Evolutionary conservation across 495 filamentous ascomycete species (phyloP), one percentile per base, ranked within the genome.

Genomic region (Xylaria acuta): DNA sequence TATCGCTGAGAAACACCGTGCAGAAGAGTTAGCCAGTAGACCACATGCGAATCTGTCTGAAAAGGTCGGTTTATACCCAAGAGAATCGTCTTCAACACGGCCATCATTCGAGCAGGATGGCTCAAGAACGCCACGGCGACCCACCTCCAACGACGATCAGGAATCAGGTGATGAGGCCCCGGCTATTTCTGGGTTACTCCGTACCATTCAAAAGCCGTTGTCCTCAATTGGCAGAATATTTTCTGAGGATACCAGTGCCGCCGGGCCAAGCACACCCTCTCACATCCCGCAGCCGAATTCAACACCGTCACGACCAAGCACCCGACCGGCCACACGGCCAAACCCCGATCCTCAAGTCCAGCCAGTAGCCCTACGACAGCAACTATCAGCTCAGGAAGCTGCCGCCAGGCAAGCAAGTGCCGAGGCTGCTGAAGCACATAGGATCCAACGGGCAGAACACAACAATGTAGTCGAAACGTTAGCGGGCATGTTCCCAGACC

Each of bases 181-280:
- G 0, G 93, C 96, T 47, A 94, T 97, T 43, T 90, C 92, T 30
- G 95, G 96, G 3, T 83, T 99, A 14, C 84, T 99, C 20, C 90
- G 94, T 59, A 94, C 95, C 1, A 98, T 99, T 65, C 95, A 98
- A 79, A 91, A 88, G 68, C 97, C 96, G 0, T 84, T 99, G 49
- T 93, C 93, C 53, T 96, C 94, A 20, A 97, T 99, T 77, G 96
- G 97, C n/a, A 91, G 94, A 67, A 98, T 99, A 45, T 98, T 99
- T 83, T 93, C 93, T 1, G 96, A 99, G 62, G 94, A 97, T 1
- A 64, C 82, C 65, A 70, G 81, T 68, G 56, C 80, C 51, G 70
- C 84, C 43, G 76, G 78, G 36, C 74, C 81, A 22, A 88, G 74
- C 78, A 85, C 81, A 30, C 88, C 88, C n/a, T 84, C 87, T 11